Evolutionary conservation across 2,329 filamentous ascomycete species (phyloP), one percentile per base, ranked within the genome.

Genomic region (Teratosphaeriaceae sp.): DNA sequence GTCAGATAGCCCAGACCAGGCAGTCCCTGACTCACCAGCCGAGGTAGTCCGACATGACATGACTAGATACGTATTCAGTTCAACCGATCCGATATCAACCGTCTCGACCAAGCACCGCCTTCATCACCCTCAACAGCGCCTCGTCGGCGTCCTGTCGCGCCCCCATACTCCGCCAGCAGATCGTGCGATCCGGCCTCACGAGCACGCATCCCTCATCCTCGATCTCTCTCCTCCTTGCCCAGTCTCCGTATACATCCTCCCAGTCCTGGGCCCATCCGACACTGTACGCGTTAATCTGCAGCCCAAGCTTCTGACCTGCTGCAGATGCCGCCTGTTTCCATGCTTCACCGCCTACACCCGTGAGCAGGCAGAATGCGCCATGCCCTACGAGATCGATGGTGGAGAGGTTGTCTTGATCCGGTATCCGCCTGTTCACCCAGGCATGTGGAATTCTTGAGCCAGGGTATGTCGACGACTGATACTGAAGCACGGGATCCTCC

Each of bases 181-280:
- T 71, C 47, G 78, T 78, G 12, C 73, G 61, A 62, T 83, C 79
- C 1, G 79, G 79, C 9, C 79, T 61, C 3, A 76, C 70, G 19
- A 82, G 64, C 13, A 82, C 68, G 51, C 69, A 74, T 1, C 79
- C 78, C 45, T 73, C 69, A 47, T 81, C 79, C 16, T 71, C 69
- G 1, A 82, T 68, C 34, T 73, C 75, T 13, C 76, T 65, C 42
- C 66, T 60, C 36, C 63, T 60, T 9, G 65, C 69, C 79, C 79
- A 84, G 43, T 80, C 76, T 46, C 71, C 72, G 57, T 82, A 82
- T 0, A 78, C 67, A 54, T 83, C 80, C 54, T 80, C 73, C 48
- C 70, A 82, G 44, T 82, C 76, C 47, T 76, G 72, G 12, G 68
- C 63, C 61, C 69, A 78, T 0, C 80, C 79, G 48, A 83, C 75